These are phyloP conservation scores for Crucihimalaya himalaica DNA, from an alignment of 345 rosid species.

Conservation along the genomic window DNA sequence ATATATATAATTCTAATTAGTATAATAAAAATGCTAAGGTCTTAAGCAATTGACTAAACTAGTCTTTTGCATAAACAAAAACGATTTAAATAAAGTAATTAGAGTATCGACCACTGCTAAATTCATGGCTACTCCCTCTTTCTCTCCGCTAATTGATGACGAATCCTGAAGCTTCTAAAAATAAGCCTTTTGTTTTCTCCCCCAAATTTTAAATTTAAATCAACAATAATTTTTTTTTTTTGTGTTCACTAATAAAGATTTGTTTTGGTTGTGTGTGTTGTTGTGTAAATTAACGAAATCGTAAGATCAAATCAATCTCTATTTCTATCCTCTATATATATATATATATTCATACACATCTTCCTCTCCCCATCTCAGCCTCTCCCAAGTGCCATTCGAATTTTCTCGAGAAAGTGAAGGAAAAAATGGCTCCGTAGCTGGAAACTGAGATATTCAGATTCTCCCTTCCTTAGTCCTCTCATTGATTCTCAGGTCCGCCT, in stretches of 20 bases:
- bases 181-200: not conserved
- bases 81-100: not conserved
- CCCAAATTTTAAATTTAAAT: not conserved
- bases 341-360: constrained; percentile 2
- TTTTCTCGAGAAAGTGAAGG: constrained; percentile 42
- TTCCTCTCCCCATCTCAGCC: constrained; percentile 7
- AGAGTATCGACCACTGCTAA: constrained; percentile 31
- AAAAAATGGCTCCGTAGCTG: constrained; percentile 40
- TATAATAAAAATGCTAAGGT: not conserved
- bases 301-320: constrained; percentile 8
- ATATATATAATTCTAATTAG: too few relatives aligned
- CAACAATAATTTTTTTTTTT: not conserved
- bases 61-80: not conserved
- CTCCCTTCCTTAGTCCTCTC: not conserved
- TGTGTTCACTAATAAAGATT: not conserved
- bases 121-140: constrained; percentile 33
- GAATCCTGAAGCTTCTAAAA: constrained; percentile 5
- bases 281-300: constrained; percentile 15
- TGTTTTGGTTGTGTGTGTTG: not conserved
- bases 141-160: constrained; percentile 8
- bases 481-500: constrained; percentile 23
- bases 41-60: constrained; percentile 29
- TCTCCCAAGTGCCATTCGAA: constrained; percentile 29
- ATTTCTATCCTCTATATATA: not conserved
- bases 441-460: constrained; percentile 15